These are phyloP conservation scores for Dendrobium officinale DNA, from an alignment of 106 monocot species.

Conservation along the genomic window DNA sequence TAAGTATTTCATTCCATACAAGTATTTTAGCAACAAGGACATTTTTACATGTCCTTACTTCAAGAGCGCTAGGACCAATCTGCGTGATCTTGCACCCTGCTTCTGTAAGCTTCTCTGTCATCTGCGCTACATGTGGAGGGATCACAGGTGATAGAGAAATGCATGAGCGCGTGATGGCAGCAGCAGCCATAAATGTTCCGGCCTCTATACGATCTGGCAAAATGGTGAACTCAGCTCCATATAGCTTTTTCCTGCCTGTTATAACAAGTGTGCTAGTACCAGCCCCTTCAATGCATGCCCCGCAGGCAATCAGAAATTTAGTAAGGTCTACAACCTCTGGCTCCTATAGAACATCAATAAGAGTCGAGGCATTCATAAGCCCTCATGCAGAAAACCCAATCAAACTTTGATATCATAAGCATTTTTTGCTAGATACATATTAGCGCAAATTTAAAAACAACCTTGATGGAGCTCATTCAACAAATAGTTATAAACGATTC, in stretches of 20 bases:
- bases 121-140: slow-evolving; percentile 22
- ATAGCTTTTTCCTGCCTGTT: slow-evolving; percentile 23
- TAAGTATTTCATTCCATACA: not conserved
- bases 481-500: not conserved
- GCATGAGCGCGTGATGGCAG: slow-evolving; percentile 44
- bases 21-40: not conserved
- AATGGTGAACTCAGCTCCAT: slow-evolving; percentile 32
- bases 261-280: slow-evolving; percentile 38
- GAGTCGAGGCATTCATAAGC: not conserved
- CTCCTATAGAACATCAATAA: slow-evolving; percentile 21
- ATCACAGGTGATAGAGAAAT: slow-evolving; percentile 43
- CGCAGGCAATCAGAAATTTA: slow-evolving; percentile 37
- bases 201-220: slow-evolving; percentile 51
- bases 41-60: slow-evolving; percentile 17
- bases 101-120: slow-evolving; percentile 30
- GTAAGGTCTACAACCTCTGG: slow-evolving; percentile 55
- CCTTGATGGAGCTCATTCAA: not conserved
- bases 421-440: not conserved
- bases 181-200: slow-evolving; percentile 50
- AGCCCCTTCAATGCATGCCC: slow-evolving; percentile 36
- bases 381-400: not conserved
- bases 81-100: slow-evolving; percentile 43
- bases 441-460: not conserved
- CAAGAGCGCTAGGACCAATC: slow-evolving; percentile 13
- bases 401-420: not conserved